These are phyloP conservation scores for Chlorencoelia australis DNA, from an alignment of 2,329 filamentous ascomycete species.

Conservation along the genomic window DNA sequence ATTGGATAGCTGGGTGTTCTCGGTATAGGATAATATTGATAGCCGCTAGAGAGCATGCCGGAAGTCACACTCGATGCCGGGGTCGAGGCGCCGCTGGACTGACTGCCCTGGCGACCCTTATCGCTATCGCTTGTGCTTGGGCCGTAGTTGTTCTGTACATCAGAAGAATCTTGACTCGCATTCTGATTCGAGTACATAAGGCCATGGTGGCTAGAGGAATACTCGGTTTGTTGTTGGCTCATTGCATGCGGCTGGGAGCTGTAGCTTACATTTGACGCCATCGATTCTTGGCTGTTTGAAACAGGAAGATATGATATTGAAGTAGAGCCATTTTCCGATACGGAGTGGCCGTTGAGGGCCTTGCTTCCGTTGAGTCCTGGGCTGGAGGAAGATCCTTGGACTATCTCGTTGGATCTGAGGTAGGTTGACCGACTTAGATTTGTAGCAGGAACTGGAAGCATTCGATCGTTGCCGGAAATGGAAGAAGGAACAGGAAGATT, in stretches of 20 bases:
- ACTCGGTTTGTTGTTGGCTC: not conserved
- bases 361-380: constrained; percentile 6
- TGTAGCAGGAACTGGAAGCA: constrained; percentile 19
- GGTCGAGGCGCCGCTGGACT: constrained; percentile 2
- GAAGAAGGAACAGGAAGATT: constrained; percentile 12
- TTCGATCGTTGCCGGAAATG: constrained; percentile 16
- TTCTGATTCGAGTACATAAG: constrained; percentile 1
- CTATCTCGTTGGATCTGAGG: constrained; percentile 8
- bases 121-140: not conserved
- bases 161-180: not conserved
- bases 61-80: no score
- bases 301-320: constrained; percentile 14
- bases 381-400: constrained; percentile 3
- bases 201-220: not conserved
- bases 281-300: constrained; percentile 20
- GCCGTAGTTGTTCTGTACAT: constrained; percentile 2
- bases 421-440: constrained; percentile 11
- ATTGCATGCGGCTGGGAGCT: not conserved
- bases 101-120: constrained; percentile 6
- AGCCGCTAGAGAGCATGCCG: no score
- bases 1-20: no score
- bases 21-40: no score
- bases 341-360: constrained; percentile 5
- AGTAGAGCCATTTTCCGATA: constrained; percentile 9
- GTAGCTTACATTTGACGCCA: constrained; percentile 2